A percentile compares a stretch with the other conserved stretches of the same genome.
Evolutionary conservation across 176 grass and related monocot species (phyloP).

Genomic region (Canna indica): DNA sequence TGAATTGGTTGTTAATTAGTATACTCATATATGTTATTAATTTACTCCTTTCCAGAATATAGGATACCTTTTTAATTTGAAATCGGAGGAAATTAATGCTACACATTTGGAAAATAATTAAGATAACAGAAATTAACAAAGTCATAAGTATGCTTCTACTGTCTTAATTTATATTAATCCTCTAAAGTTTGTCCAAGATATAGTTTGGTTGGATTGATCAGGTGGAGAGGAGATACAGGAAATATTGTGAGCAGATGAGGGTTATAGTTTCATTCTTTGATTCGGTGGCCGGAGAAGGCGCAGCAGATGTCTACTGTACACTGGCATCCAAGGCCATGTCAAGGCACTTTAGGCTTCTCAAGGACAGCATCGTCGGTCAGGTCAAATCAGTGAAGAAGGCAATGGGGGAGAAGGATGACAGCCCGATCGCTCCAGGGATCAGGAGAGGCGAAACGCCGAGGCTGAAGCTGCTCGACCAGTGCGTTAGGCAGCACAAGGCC

Average conservation of each 20-base stretch:
- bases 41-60: no score
- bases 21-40: no score
- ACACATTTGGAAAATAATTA: no score
- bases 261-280: slow-evolving; percentile 38
- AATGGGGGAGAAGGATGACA: slow-evolving; percentile 23
- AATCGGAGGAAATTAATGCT: no score
- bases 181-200: background rate
- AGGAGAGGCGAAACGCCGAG: slow-evolving; percentile 51
- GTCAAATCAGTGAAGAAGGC: slow-evolving; percentile 25
- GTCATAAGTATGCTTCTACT: no score
- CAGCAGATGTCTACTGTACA: slow-evolving; percentile 42
- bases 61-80: no score
- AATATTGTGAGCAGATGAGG: slow-evolving; percentile 50
- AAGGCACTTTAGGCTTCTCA: slow-evolving; percentile 59
- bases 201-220: slow-evolving; percentile 12
- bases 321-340: slow-evolving; percentile 68
- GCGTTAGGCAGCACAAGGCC: slow-evolving; percentile 35
- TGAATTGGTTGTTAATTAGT: no score
- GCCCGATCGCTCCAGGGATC: slow-evolving; percentile 14
- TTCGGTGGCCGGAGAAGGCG: slow-evolving; percentile 28
- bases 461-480: slow-evolving; percentile 46
- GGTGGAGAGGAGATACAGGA: slow-evolving; percentile 61
- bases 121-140: no score
- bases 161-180: no score
- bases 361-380: slow-evolving; percentile 37